Evolutionary conservation across 78 protist species (phyloP), one percentile per base, ranked within the genome.

Genomic region (Tieghemostelium lacteum): DNA sequence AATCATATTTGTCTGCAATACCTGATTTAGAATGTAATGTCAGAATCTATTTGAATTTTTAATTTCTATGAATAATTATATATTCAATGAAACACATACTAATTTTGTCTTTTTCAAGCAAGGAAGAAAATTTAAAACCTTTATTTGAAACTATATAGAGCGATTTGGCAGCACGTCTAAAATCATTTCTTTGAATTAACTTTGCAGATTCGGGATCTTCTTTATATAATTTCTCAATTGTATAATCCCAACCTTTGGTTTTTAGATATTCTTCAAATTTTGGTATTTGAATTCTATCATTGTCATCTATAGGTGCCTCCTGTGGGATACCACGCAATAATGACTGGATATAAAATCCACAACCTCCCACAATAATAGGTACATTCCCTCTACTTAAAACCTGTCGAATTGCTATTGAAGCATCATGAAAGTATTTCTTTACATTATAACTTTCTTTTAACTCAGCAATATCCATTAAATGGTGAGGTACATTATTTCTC

Each of bases 321-420:
- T 63, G 33, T 10, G 42, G 12, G 69, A 74, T 6, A 20, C 91
- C 91, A 20, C 58, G 55, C 31, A 83, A 3, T 0, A 83, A 40
- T 0, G 63, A 31, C 31, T 83, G 65, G 14, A 83, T 19, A 50
- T 83, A 83, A 24, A 83, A 83, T 29, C 91, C 91, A 69, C 78
- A 58, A 31, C 91, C 91, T 69, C 91, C 91, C 20, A 83, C 91
- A 2, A 83, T 28, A 0, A 83, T 69, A 8, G 91, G 91, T 24
- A 33, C 26, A 3, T 50, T 42, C 12, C 91, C 91, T 17, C 91
- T 36, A 14, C 45, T 8, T 20, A 83, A 1, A 2, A 83, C 60
- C 31, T 83, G 78, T 8, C 69, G 28, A 33, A 83, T 69, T 19
- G 78, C 29, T 28, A 58, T 5, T 39, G 24, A 58, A 22, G 78